Conservation (phyloP, 768 basidiomycete species). For the Phlebiopsis gigantea region DNA sequence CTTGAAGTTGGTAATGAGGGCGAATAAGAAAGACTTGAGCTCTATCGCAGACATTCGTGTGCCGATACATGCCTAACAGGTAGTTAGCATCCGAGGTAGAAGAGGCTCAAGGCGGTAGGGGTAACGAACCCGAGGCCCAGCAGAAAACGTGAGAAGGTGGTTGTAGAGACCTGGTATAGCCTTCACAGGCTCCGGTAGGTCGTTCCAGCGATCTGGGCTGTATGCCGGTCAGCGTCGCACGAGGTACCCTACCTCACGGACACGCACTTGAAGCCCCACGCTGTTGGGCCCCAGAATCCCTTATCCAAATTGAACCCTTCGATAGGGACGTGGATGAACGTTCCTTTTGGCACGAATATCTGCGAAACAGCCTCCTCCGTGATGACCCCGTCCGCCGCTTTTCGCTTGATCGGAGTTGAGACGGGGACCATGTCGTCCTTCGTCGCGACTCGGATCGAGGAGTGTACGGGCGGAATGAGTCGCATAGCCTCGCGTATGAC, state of each 20-base stretch:
- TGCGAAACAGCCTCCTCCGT: conserved; percentile 32
- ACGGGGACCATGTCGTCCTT: conserved; percentile 76
- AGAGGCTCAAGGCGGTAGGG: neutral
- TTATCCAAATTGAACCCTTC: conserved; percentile 80
- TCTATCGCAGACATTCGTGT: conserved; percentile 81
- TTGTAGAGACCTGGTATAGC: conserved; percentile 67
- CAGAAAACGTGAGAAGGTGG: conserved; percentile 71
- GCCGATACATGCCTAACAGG: conserved; percentile 70
- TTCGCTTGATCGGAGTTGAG: conserved; percentile 49
- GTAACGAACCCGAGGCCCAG: conserved; percentile 67
- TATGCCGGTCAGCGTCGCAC: too few species aligned
- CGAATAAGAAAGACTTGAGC: conserved; percentile 72
- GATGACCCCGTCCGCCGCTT: conserved; percentile 38
- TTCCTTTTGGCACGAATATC: conserved; percentile 58
- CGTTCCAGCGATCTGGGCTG: conserved; percentile 81
- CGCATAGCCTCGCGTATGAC: conserved; percentile 72
- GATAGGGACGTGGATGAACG: conserved; percentile 70
- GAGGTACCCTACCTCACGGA: neutral
- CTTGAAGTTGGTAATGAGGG: conserved; percentile 61
- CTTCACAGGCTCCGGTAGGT: conserved; percentile 63
- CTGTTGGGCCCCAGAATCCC: conserved; percentile 73
- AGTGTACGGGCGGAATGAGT: conserved; percentile 77
- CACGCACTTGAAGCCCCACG: conserved; percentile 71
- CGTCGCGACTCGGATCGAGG: conserved; percentile 72
- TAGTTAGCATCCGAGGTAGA: neutral